Evolutionary conservation across 1,139 yeast species (phyloP).

Genomic region (Scheffersomyces segobiensis): DNA sequence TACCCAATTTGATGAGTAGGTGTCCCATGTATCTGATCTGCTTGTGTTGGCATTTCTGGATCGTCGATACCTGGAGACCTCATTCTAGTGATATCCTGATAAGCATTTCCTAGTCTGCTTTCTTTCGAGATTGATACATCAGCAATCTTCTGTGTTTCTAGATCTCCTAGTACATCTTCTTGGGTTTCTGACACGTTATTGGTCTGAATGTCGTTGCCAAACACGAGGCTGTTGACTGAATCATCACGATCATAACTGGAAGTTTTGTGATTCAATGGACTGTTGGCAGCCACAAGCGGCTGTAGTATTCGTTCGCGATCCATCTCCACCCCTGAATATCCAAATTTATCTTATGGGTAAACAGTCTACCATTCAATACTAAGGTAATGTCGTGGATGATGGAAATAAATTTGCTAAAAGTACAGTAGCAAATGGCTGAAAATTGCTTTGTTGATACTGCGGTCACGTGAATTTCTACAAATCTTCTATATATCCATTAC

Average conservation of each 20-base stretch:
- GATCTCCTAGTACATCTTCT: neutral
- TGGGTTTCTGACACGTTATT: slow-evolving; percentile 2
- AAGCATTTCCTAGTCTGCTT: neutral
- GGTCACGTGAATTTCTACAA: neutral
- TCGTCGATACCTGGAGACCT: neutral
- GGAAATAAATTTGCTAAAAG: neutral
- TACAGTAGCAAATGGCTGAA: neutral
- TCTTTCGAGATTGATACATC: neutral
- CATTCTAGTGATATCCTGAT: neutral
- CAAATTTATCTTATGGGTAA: neutral
- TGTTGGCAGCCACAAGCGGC: neutral
- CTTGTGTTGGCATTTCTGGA: slow-evolving; percentile 1
- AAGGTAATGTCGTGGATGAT: neutral
- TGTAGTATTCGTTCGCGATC: neutral
- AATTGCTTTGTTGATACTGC: neutral
- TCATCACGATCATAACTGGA: slow-evolving; percentile 2
- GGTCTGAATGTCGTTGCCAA: slow-evolving; percentile 5
- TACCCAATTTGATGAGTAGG: neutral
- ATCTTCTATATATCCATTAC: neutral
- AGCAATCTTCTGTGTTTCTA: slow-evolving; percentile 1
- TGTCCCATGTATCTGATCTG: slow-evolving; percentile 1
- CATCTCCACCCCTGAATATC: neutral
- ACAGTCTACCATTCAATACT: neutral
- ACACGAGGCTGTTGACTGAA: slow-evolving; percentile 6
- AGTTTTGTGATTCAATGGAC: neutral